Percentiles rank a stretch among this genome's conserved stretches.
phyloP scores from a whole-genome alignment of 306 rosid genomes.

The Prunus persica region DNA sequence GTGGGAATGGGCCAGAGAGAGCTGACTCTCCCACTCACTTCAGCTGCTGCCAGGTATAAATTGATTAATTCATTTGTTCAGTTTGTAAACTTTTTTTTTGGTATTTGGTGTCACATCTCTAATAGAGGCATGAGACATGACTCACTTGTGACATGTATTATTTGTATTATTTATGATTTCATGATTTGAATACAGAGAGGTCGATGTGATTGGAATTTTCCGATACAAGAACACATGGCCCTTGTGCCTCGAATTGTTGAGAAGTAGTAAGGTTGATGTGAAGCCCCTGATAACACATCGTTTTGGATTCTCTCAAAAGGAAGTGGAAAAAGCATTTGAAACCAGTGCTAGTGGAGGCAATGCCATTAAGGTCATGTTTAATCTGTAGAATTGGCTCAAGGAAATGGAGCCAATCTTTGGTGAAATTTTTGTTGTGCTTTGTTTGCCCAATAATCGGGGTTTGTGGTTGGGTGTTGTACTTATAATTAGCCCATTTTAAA shows the following conservation, averaged over 20 bases:
- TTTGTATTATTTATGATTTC: background rate
- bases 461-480: too few species aligned
- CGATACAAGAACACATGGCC: conserved; percentile 51
- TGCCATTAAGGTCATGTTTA: conserved; percentile 46
- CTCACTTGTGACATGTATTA: background rate
- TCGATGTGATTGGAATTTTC: conserved; percentile 40
- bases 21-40: conserved; percentile 34
- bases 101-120: background rate
- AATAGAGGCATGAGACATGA: background rate
- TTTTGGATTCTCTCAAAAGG: conserved; percentile 39
- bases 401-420: too few species aligned
- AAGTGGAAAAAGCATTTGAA: conserved; percentile 36
- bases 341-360: conserved; percentile 38
- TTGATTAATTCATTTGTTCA: background rate
- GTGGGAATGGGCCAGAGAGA: conserved; percentile 35
- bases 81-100: too few species aligned
- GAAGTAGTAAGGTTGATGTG: conserved; percentile 37
- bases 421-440: too few species aligned
- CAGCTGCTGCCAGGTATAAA: conserved; percentile 32
- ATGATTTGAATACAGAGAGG: conserved; percentile 21
- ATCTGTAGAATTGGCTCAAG: conserved; percentile 20
- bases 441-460: too few species aligned
- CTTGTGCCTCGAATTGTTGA: conserved; percentile 39
- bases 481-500: too few species aligned
- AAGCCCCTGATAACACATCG: conserved; percentile 47